Evolutionary conservation across 306 rosid species (phyloP), one percentile per base, ranked within the genome.

Genomic region (Arachis stenosperma): DNA sequence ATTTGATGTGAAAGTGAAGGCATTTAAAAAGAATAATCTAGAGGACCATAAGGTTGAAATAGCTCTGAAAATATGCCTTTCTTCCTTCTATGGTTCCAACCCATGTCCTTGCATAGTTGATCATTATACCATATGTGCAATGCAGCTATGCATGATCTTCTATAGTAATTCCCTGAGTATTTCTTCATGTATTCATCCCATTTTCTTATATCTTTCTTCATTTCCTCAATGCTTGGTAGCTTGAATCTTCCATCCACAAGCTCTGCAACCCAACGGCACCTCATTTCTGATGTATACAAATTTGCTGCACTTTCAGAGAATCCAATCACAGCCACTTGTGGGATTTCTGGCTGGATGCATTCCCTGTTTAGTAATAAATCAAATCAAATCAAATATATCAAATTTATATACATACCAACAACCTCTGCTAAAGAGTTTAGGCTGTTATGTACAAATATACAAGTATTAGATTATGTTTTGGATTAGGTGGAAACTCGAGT

Each of bases 271-370:
- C 92, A 88, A 40, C 88, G 78, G 46, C 97, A 79, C 57, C 92
- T 87, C 80, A 90, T 85, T 75, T 90, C 97, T 0, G 90, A 88
- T 2, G 90, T 88, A 57, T 76, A 86, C 83, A 88, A 77, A 76
- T 90, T 86, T 0, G 97, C 81, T 27, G 39, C 37, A 55, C 92
- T 90, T 29, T 90, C 90, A 0, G 97, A 80, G 83, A 70, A 82
- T 15, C 97, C 97, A 17, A 90, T 78, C 76, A 88, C 89, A 1
- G 97, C 97, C 22, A 90, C 36, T 7, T 86, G 89, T 41, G 97
- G 97, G 63, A 90, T 84, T 37, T 75, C 17, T 0, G 94, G 87
- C 72, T 88, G 89, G 61, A 90, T 85, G 72, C 89, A 82, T 70
- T 82, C 76, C 81, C 94, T 90, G 73, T 22, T 36, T 4, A 22